A percentile compares a stretch with the other conserved stretches of the same genome.
Evolutionary conservation across 345 rosid species (phyloP).

Genomic region (Crucihimalaya himalaica): DNA sequence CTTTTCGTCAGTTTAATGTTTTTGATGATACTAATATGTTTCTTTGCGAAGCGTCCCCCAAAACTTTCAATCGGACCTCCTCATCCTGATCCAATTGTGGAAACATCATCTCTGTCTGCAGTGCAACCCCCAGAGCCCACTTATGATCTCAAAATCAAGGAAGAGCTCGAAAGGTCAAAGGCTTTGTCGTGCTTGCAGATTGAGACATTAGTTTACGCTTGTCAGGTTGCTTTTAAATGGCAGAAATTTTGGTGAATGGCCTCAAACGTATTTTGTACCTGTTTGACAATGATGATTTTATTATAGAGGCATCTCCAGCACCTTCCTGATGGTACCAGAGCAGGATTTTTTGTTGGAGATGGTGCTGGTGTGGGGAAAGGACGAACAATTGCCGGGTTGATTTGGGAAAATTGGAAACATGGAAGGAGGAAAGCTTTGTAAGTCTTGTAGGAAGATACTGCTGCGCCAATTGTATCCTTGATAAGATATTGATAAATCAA

Average conservation of each 20-base stretch:
- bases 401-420: conserved; percentile 94
- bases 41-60: conserved; percentile 70
- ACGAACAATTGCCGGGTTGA: conserved; percentile 93
- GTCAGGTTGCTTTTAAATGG: conserved; percentile 65
- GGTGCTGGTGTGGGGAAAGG: conserved; percentile 99
- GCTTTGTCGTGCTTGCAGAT: conserved; percentile 97
- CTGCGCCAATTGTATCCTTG: conserved; percentile 5
- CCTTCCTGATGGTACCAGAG: conserved; percentile 82
- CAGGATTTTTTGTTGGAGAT: conserved; percentile 97
- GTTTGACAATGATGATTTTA: conserved; percentile 32
- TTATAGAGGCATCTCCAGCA: conserved; percentile 90
- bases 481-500: background rate
- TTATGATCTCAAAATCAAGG: conserved; percentile 72
- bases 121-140: conserved; percentile 96
- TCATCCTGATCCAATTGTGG: conserved; percentile 97
- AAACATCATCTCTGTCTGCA: conserved; percentile 95
- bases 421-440: conserved; percentile 86
- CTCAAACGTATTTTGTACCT: conserved; percentile 28
- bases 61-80: conserved; percentile 90
- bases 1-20: background rate
- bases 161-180: conserved; percentile 68
- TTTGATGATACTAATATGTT: conserved; percentile 11
- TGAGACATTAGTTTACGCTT: conserved; percentile 96
- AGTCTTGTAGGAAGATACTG: conserved; percentile 41
- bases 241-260: conserved; percentile 33